Base-by-base conservation (phyloP, 192 early-diverging fungal genomes). In the Gamsiella multidivaricata region DNA sequence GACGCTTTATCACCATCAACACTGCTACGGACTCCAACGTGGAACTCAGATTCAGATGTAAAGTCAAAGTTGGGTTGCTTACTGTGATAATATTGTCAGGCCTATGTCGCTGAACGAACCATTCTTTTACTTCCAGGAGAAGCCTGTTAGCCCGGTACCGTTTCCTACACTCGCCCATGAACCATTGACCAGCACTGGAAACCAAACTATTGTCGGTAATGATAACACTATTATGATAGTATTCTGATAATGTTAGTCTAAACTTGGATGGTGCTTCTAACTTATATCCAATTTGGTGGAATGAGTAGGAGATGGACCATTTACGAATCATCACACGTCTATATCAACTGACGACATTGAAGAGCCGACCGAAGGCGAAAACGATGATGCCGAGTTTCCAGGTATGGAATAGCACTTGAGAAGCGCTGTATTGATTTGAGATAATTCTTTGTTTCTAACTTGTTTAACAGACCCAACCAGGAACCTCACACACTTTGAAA, bases 71-170 rank as follows among this genome's bases (percentile, higher is more conserved):
- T 14, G 39, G 8, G 39, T 41, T 18, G 45, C 45, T n/a, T 5
- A 18, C 5, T 46, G 45, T n/a, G n/a, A n/a, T n/a, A 10, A 46
- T 46, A 46, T n/a, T 5, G 37, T 18, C n/a, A n/a, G n/a, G 45
- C 17, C n/a, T 39, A 12, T 39, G 45, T n/a, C 45, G n/a, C 45
- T 46, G n/a, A 46, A 18, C 45, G 12, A 46, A 18, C n/a, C n/a
- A n/a, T 46, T 6, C n/a, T 46, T 46, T n/a, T n/a, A n/a, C n/a
- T n/a, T n/a, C 45, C n/a, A 46, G 45, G 45, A 46, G n/a, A 46
- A 46, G 45, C n/a, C 45, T n/a, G 15, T 4, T 10, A 46, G 45
- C n/a, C 45, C 45, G n/a, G 45, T 46, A 18, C 45, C 45, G 4
- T 46, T 46, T 46, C n/a, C 45, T 18, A 46, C n/a, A n/a, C 45